Base-by-base conservation (phyloP, 2,329 filamentous ascomycete species). In the Graphiopsis chlorocephala region DNA sequence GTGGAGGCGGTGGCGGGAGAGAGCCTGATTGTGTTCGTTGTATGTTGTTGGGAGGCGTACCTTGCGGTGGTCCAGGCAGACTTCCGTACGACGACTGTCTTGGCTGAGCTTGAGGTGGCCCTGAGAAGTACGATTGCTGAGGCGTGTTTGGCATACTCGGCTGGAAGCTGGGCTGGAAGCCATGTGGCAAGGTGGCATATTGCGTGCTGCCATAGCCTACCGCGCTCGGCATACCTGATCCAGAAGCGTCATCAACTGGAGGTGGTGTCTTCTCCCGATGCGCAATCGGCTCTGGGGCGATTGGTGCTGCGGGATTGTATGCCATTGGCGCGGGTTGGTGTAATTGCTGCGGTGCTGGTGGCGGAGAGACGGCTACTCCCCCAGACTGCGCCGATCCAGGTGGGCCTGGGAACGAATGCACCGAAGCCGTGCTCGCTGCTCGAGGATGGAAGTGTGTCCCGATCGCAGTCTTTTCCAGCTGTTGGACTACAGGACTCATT, bases 191-290 rank as follows among this genome's bases (percentile, higher is more conserved):
- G 17, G 65, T 63, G 1, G 71, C 68, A 57, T 71, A 75, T 42
- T 66, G 68, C 20, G 70, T 64, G 42, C 64, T 55, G 20, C 81
- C 79, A 61, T 81, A 76, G 17, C 72, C 71, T 26, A 77, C 76
- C 12, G 77, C 78, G 15, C 74, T 70, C 15, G 70, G 71, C 17
- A 83, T 73, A 1, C 81, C 81, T 20, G 78, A 82, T 3, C 81
- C 82, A 64, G 73, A 78, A 14, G 82, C 85, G 45, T 82, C 86
- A 70, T 93, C 90, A 35, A 88, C 85, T 3, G 89, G 89, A 4
- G 91, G 87, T 1, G 90, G 91, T 0, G 91, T 94, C 82, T 93
- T 93, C 76, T 93, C 91, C 56, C 91, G 84, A 74, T 91, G 86
- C 23, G 84, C 81, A 60, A 93, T 87, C 25, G 85, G 82, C 75